Base-by-base conservation (phyloP, 1,284 basidiomycete genomes). In the Wolfiporia cocos region DNA sequence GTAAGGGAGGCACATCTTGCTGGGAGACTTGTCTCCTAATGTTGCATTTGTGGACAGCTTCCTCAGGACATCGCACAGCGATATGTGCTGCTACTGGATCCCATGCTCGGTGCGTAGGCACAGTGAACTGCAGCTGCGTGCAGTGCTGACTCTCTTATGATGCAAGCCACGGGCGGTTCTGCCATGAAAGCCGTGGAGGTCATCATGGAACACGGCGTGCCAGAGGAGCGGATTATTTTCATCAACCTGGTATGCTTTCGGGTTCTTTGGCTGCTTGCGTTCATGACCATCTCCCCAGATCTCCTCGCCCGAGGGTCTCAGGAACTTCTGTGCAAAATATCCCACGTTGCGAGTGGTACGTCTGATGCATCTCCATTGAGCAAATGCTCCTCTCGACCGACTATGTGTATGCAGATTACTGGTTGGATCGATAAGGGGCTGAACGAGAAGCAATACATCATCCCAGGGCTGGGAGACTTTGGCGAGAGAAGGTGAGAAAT, bases 101-200 rank as follows among this genome's bases (percentile, higher is more conserved):
- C 95, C 1, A 99, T 99, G 95, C 81, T 99, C 31, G 92, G 92
- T 92, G 57, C 42, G 78, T 55, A 21, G 30, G 33, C 10, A 2
- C 24, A 22, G 26, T 28, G 22, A 10, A 20, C 18, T 41, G 22
- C 42, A 3, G 15, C 41, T 14, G 15, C 19, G 14, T 14, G 7
- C 10, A 26, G 14, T 20, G 12, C 30, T 44, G 22, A 41, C n/a
- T 23, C 42, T 7, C 12, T 5, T 22, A 10, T 19, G 1, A 26
- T 6, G 21, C 19, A 51, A 93, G 93, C 95, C 0, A 99, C 95
- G 0, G 95, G 95, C 24, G 95, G 96, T 33, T 97, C 93, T 14
- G 96, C 94, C 2, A 93, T 96, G 66, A 97, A 98, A 64, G 95
- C 95, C 0, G 90, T 98, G 39, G 92, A 98, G 62, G 90, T 98